Conservation (phyloP, 164 flowering plant species). For the Stephania cephalantha region DNA sequence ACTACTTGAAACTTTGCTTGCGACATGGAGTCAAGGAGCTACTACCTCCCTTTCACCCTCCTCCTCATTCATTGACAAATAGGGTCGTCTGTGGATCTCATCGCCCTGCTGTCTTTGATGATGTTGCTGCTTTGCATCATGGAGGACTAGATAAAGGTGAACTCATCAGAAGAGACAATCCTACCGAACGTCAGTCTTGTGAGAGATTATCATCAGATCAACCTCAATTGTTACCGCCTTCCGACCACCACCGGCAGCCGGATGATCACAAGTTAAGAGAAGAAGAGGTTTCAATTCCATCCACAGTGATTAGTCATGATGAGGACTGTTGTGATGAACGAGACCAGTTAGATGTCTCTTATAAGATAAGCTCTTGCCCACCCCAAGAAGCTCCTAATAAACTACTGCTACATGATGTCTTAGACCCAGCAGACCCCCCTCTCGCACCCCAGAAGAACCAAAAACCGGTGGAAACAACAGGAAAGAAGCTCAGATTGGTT, state of each 20-base stretch:
- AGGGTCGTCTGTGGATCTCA: slow-evolving; percentile 8
- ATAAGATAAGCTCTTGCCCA: slow-evolving; percentile 17
- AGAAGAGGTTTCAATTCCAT: slow-evolving; percentile 27
- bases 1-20: slow-evolving; percentile 62
- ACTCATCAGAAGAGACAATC: too few relatives aligned
- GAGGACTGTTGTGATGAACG: slow-evolving; percentile 18
- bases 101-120: not conserved
- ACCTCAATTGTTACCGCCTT: slow-evolving; percentile 3
- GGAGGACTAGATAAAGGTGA: not conserved
- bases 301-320: slow-evolving; percentile 25
- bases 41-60: slow-evolving; percentile 74
- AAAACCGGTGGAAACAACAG: slow-evolving; percentile 16
- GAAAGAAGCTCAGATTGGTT: slow-evolving; percentile 53
- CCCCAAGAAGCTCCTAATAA: slow-evolving; percentile 15
- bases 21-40: slow-evolving; percentile 70
- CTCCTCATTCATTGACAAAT: slow-evolving; percentile 35
- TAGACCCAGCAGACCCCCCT: not conserved
- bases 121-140: not conserved
- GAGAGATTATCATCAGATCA: not conserved
- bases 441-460: slow-evolving; percentile 23
- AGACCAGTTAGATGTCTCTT: slow-evolving; percentile 20
- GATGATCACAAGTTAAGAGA: not conserved
- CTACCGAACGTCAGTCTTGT: not conserved
- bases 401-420: slow-evolving; percentile 20
- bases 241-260: too few relatives aligned